Evolutionary conservation across 257 asterid genomes (phyloP), one percentile per base, ranked within the genome.

Genomic region (Scutellaria galericulata): DNA sequence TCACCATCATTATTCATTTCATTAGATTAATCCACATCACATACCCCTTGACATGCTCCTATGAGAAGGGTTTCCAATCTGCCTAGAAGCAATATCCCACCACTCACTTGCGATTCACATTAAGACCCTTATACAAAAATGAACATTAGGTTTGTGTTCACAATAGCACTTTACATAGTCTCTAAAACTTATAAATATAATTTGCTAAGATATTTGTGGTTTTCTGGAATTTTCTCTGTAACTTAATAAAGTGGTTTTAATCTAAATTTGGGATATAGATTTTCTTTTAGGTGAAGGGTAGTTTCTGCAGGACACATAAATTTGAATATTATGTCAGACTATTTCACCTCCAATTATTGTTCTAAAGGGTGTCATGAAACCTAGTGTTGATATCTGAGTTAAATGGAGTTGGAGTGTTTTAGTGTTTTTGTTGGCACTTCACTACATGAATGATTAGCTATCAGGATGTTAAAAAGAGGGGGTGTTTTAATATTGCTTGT

Each of bases 121-220:
- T 66, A 10, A 44, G 63, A 61, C 74, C 20, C 35, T 57, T 44
- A 18, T 9, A 56, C 22, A 53, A 68, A 39, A 41, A 78, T 42
- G 56, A 42, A 51, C 12, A 6, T 73, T 53, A 63, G 55, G 41
- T 50, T 72, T 24, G 39, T 24, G 5, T 24, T 22, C 6, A 6
- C 20, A 14, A 42, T 44, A 14, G 59, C 41, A n/a, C 72, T 10
- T 20, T 68, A 35, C 7, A 7, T 10, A 53, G 66, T 54, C 4
- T 9, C 15, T 27, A 24, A 31, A 4, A 59, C 24, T 5, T 65
- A 14, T 48, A 22, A 20, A 35, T 45, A n/a, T 39, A 3, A 22
- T 37, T 27, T 64, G 24, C n/a, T 63, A 10, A 22, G 39, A 44
- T 11, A 63, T 6, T 10, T 20, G 47, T 54, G 58, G 20, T 35